phyloP scores from a whole-genome alignment of 148 eudicot species.

The Fallopia convolvulus region DNA sequence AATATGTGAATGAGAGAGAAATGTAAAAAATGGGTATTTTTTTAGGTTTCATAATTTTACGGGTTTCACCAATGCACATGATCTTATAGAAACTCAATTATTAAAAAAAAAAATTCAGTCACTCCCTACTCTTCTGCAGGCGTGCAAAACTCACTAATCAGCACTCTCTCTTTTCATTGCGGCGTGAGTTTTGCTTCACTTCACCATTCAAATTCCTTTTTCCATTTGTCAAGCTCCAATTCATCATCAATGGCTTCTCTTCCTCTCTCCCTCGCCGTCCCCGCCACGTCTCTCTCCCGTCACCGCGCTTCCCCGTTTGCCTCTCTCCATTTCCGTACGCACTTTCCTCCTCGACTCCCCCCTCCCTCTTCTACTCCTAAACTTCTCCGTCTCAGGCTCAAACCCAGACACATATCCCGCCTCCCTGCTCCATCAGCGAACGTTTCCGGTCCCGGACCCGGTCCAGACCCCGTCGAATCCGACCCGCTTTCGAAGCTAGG shows the following conservation, averaged over 20 bases:
- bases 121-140: background rate
- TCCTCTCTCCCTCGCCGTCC: constrained; percentile 15
- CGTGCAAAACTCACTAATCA: constrained; percentile 6
- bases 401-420: constrained; percentile 9
- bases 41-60: too few relatives aligned
- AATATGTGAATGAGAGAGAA: too few relatives aligned
- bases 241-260: constrained; percentile 23
- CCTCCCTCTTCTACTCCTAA: constrained; percentile 6
- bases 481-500: constrained; percentile 4
- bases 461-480: constrained; percentile 30
- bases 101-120: too few relatives aligned
- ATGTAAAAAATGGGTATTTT: too few relatives aligned
- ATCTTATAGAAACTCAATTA: too few relatives aligned
- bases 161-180: background rate
- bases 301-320: constrained; percentile 14
- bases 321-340: constrained; percentile 15
- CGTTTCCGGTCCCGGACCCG: constrained; percentile 32
- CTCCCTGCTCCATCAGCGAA: constrained; percentile 31
- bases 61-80: too few relatives aligned
- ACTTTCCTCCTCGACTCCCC: constrained; percentile 1
- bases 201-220: background rate
- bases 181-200: background rate
- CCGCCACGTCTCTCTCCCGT: constrained; percentile 18
- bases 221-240: constrained; percentile 1
- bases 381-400: background rate